phyloP scores from a whole-genome alignment of 306 rosid genomes.

The Gastrolobium villosum region DNA sequence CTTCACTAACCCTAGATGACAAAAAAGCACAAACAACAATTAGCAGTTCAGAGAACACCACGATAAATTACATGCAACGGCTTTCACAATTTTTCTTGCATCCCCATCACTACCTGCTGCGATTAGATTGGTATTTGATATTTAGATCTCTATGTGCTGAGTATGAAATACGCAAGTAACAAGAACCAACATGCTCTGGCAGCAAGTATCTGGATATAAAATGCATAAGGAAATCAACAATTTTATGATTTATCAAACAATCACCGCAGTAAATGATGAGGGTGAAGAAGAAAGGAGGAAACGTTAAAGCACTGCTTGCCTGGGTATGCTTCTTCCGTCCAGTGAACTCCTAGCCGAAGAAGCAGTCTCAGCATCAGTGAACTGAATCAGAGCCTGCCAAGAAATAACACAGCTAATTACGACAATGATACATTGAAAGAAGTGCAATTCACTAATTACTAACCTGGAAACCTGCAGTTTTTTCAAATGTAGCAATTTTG shows the following conservation, averaged over 20 bases:
- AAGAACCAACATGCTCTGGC: constrained; percentile 87
- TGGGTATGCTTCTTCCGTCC: constrained; percentile 96
- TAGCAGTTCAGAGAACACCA: constrained; percentile 54
- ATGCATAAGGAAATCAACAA: constrained; percentile 46
- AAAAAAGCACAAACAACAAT: constrained; percentile 60
- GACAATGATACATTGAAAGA: constrained; percentile 25
- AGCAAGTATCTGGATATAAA: constrained; percentile 76
- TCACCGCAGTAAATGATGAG: constrained; percentile 23
- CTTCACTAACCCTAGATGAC: constrained; percentile 79
- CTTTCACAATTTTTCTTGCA: constrained; percentile 17
- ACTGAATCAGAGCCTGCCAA: constrained; percentile 88
- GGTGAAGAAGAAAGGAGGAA: constrained; percentile 6
- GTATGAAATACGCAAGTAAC: constrained; percentile 86
- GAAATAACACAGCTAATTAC: neutral
- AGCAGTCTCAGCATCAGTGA: constrained; percentile 86
- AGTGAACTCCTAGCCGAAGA: constrained; percentile 84
- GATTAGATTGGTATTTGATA: constrained; percentile 94
- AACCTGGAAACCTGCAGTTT: constrained; percentile 90
- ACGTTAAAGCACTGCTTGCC: constrained; percentile 56
- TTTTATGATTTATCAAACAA: constrained; percentile 14
- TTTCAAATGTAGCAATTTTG: constrained; percentile 88
- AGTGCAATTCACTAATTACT: constrained; percentile 38
- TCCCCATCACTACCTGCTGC: constrained; percentile 80
- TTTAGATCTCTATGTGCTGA: constrained; percentile 94
- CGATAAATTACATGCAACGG: constrained; percentile 46